Evolutionary conservation across 805 yeast species (phyloP), one percentile per base, ranked within the genome.

Genomic region (Ogataea populi-albae): DNA sequence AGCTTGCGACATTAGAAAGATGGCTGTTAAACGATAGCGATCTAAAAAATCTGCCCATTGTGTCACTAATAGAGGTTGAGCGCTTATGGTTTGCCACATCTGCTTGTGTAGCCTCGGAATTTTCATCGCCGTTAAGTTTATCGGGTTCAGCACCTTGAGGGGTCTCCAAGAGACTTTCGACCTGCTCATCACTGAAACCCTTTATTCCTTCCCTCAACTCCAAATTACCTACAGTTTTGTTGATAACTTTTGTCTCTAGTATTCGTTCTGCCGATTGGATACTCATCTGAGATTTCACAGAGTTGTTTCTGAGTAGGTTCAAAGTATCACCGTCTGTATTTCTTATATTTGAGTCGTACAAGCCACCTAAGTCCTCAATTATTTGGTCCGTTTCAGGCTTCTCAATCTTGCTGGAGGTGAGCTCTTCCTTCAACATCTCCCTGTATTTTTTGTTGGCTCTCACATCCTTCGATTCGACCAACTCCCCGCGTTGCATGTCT

Each of bases 271-370:
- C 51, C 2, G 61, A 50, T 9, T 46, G 38, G 20, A 59, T 52
- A 26, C 61, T 54, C 43, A 52, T 42, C 18, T 43, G 46, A 5
- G 64, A 58, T 32, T 47, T 53, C 6, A 56, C 39, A 14, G 61
- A 53, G 24, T 46, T 46, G 4, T 47, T 37, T 45, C 68, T 56
- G 29, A 43, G 47, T 18, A 67, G 55, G 14, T 48, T 50, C 18
- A 62, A 35, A 5, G 56, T 46, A 3, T 37, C 38, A 4, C 39
- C 45, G 5, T 41, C 38, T 9, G 55, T 57, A 32, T 65, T 64
- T 34, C 64, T 51, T 6, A 61, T 33, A 39, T 64, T 58, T 2
- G 53, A 38, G 23, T 60, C 66, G 45, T 60, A 63, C 35, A 61
- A 26, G 8, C 52, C 59, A 17, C 62, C 49, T 10, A 64, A 54